Base-by-base conservation (phyloP, 208 protist species). In the Vickermania spadyakhi region DNA sequence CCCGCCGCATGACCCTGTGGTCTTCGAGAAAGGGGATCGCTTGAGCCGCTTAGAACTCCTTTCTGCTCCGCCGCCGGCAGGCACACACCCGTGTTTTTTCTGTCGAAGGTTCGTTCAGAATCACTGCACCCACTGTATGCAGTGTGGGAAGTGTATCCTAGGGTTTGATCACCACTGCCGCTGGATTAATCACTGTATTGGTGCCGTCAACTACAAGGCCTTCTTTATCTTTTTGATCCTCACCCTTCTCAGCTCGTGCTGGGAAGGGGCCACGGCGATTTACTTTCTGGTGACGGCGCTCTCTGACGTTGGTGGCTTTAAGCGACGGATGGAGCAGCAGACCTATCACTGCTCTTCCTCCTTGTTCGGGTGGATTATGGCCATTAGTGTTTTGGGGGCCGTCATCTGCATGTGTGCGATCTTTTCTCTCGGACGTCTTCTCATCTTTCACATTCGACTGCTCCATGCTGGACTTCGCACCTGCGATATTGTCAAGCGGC, bases 111-210 rank as follows among this genome's bases (percentile, higher is more conserved):
- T 87, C 66, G 87, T 94, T 0, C 30, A 60, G 30, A 56, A 56
- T 11, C 68, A 68, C 41, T 79, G 84, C 68, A 97, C 86, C 64
- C 91, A 96, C 68, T 96, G 91, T 59, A 81, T 77, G 28, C 72
- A 90, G 58, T 96, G 91, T 56, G 88, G 94, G 58, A 94, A 93
- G 66, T 96, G 91, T 50, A 85, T 96, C 0, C 79, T 84, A 2
- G 83, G 81, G 5, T 95, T 95, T 58, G 91, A 96, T 60, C 91
- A 96, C 62, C 91, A 96, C 70, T 96, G 91, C 60, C 88, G 84
- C 0, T 96, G 91, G 91, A 65, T 91, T 13, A 93, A 93, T 58
- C 84, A 73, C 53, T 94, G 89, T 56, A 75, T 96, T 1, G 91
- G 91, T 1, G 59, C 23, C 2, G 75, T 69, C 31, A 96, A 96